These are phyloP conservation scores for Globisporangium cederbergense DNA, from an alignment of 352 stramenopile species.

Conservation along the genomic window DNA sequence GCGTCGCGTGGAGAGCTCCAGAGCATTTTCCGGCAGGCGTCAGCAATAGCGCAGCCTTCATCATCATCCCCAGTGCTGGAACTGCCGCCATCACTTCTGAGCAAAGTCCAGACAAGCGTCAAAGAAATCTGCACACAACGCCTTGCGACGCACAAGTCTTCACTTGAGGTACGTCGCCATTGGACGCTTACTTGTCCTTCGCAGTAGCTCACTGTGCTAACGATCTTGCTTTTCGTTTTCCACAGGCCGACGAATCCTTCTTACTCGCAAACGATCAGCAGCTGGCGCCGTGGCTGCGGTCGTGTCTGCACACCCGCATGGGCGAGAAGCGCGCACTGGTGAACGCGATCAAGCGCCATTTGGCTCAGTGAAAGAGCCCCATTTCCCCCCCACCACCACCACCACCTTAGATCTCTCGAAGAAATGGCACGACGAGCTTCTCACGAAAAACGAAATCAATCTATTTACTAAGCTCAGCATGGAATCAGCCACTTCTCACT, in stretches of 20 bases:
- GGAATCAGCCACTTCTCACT: background rate
- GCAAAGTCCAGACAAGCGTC: constrained; percentile 19
- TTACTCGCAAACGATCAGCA: constrained; percentile 35
- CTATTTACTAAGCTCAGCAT: constrained; percentile 9
- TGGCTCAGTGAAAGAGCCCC: background rate
- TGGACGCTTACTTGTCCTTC: background rate
- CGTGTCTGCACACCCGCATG: constrained; percentile 65
- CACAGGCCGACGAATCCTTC: constrained; percentile 51
- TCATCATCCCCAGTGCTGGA: constrained; percentile 13
- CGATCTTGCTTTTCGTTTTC: background rate
- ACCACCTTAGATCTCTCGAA: background rate
- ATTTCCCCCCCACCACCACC: background rate
- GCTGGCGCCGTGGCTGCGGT: constrained; percentile 61
- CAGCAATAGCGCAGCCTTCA: constrained; percentile 7
- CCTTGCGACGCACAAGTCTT: constrained; percentile 20
- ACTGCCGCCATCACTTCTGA: constrained; percentile 26
- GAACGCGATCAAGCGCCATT: constrained; percentile 17
- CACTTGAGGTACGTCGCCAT: constrained; percentile 21
- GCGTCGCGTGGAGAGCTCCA: constrained; percentile 42
- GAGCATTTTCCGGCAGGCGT: constrained; percentile 32
- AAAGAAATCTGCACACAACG: constrained; percentile 7
- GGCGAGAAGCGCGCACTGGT: constrained; percentile 49
- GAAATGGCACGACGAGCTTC: background rate
- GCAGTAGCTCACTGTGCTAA: background rate
- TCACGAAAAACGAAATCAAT: background rate